Percentiles rank a stretch among this genome's conserved stretches.
These are phyloP conservation scores for Carpediemonas membranifera DNA, from an alignment of 78 protist species.

Conservation along the genomic window DNA sequence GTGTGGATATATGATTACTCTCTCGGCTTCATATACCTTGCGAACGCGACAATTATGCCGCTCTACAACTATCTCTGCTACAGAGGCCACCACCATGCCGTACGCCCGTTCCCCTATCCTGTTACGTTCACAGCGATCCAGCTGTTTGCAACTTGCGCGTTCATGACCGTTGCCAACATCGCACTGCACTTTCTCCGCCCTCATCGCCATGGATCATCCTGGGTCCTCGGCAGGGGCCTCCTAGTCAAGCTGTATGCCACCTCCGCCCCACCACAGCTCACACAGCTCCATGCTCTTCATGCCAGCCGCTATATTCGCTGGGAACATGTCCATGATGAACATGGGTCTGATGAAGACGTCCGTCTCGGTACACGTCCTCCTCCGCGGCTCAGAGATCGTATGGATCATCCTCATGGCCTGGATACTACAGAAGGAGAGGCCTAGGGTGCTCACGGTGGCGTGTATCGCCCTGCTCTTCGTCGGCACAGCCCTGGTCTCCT, in stretches of 20 bases:
- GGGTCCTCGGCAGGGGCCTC: no score
- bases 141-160: background rate
- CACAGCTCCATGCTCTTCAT: background rate
- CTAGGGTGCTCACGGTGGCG: background rate
- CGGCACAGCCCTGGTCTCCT: background rate
- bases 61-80: background rate
- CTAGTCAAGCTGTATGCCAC: no score
- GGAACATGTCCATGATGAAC: background rate
- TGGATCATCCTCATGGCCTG: background rate
- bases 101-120: background rate
- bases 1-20: no score
- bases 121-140: background rate
- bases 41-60: background rate
- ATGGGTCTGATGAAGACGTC: background rate
- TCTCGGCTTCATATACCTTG: background rate
- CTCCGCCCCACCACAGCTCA: background rate
- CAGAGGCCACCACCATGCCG: background rate
- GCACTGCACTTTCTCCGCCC: background rate
- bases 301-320: background rate
- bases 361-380: background rate
- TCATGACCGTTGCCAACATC: background rate
- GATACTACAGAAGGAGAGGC: background rate
- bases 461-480: background rate
- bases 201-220: background rate
- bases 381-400: background rate